Evolutionary conservation across 768 basidiomycete species (phyloP), one percentile per base, ranked within the genome.

Genomic region (Boletus coccyginus): DNA sequence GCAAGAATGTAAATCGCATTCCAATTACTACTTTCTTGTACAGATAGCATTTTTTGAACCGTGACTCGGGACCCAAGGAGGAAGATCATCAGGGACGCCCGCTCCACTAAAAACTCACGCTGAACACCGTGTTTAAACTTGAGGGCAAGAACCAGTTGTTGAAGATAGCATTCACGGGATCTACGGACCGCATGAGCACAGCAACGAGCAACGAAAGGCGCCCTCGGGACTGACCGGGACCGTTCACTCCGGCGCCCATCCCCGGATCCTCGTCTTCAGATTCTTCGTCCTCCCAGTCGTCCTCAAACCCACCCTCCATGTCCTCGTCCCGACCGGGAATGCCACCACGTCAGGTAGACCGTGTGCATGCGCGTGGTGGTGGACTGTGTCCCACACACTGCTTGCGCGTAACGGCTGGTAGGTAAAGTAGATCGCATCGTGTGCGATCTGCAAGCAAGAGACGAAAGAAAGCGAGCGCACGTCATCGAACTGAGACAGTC

Each of bases 371-470:
- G 11, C 17, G n/a, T n/a, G n/a, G 21, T 46, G 49, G 2, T 32
- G 50, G 12, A 17, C 32, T 12, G 45, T 4, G 40, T 47, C 55
- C 21, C 10, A 32, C 3, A 8, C 17, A 14, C 17, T 42, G 16
- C 12, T 40, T 5, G 33, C n/a, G 13, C n/a, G 43, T 8, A 54
- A 57, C 0, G 70, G 61, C 19, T 36, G 55, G 47, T 69, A 69
- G 52, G 79, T 83, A 36, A 83, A 59, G 56, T 75, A 85, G 13
- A 85, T 56, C 0, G 78, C 79, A 0, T 81, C 80, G 29, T 81
- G 77, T 0, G 81, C 80, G 71, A 84, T 75, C 63, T 84, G 82
- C 21, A 85, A 73, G 61, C 82, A 85, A 27, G 75, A 75, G n/a
- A 83, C 63, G 36, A 41, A 57, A 21, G 62, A 53, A n/a, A 68